Base-by-base conservation (phyloP, 2,329 filamentous ascomycete genomes). In the Pestalotiopsis sp. region DNA sequence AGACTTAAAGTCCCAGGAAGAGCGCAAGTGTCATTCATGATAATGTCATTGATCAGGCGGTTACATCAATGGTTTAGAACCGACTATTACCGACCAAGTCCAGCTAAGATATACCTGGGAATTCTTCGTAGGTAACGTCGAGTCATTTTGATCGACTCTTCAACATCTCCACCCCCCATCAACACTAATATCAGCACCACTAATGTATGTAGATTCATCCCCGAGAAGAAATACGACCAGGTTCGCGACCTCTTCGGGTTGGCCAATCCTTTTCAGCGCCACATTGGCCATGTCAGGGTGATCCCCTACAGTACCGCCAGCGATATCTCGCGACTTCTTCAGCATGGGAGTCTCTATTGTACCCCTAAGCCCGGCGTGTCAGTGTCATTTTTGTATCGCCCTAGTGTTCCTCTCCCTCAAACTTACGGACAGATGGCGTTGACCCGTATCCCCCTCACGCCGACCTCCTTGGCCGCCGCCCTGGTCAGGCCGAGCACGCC, bases 141-240 rank as follows among this genome's bases (percentile, higher is more conserved):
- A 27, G 27, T 27, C n/a, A n/a, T n/a, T n/a, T n/a, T 23, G 7
- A 7, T 60, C n/a, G 57, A 60, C 25, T 12, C 13, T 38, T 63
- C 36, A 77, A 36, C 75, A 76, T 23, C 72, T 71, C 72, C 75
- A 77, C 2, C 74, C 76, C 2, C 76, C 76, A 62, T 77, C 74
- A 6, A 76, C 64, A 13, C 70, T 71, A 20, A 75, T 68, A 3
- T 70, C 62, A 2, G 68, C 72, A 0, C 76, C 76, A 1, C 74
- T 72, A 11, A 78, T 73, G 41, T 75, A 78, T 6, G 70, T 73
- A 0, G 74, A 69, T 13, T 76, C 75, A 11, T 73, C 72, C 17
- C 79, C 76, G 7, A 81, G 74, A 39, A 81, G 70, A 67, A 81
- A 81, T 9, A 71, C 70, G 68, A 81, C 75, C 25, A 80, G 75